These are phyloP conservation scores for Penicillium canescens DNA, from an alignment of 495 filamentous ascomycete species.

Conservation along the genomic window DNA sequence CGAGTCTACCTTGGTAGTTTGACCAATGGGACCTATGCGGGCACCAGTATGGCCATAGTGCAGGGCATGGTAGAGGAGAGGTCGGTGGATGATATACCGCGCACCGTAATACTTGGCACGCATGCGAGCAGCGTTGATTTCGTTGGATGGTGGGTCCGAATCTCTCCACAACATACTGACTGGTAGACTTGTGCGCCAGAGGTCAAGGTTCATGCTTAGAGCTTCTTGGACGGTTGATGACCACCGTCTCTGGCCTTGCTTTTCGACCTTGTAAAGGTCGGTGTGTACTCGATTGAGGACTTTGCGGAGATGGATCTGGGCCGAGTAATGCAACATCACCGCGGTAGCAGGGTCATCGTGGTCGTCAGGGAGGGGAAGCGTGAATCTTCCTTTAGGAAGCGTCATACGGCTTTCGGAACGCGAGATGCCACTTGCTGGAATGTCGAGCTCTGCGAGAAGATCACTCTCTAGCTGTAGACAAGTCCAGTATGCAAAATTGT, in stretches of 20 bases:
- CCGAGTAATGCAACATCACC: slow-evolving; percentile 78
- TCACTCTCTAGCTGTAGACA: slow-evolving; percentile 95
- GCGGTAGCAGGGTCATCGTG: slow-evolving; percentile 32
- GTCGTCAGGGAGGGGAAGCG: slow-evolving; percentile 33
- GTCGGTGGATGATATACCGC: slow-evolving; percentile 83
- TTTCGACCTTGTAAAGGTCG: slow-evolving; percentile 69
- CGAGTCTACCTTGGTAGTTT: slow-evolving; percentile 28
- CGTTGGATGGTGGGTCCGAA: slow-evolving; percentile 61
- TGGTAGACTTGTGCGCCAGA: slow-evolving; percentile 48
- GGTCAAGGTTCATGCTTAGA: slow-evolving; percentile 50
- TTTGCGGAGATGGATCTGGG: slow-evolving; percentile 83
- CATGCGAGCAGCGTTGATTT: slow-evolving; percentile 83
- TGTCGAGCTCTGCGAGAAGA: slow-evolving; percentile 84
- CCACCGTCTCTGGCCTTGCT: slow-evolving; percentile 31
- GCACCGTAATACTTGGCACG: slow-evolving; percentile 95
- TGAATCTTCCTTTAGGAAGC: slow-evolving; percentile 52
- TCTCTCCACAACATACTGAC: slow-evolving; percentile 63
- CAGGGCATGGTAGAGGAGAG: slow-evolving; percentile 69
- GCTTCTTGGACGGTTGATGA: slow-evolving; percentile 37
- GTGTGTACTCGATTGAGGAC: slow-evolving; percentile 82
- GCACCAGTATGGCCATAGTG: slow-evolving; percentile 44
- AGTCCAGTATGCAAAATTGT: slow-evolving; percentile 87
- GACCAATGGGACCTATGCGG: slow-evolving; percentile 15
- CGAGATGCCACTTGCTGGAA: slow-evolving; percentile 77
- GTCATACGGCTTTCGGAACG: slow-evolving; percentile 67